Base-by-base conservation (phyloP, 176 grass and related monocot species). In the Oryza punctata region DNA sequence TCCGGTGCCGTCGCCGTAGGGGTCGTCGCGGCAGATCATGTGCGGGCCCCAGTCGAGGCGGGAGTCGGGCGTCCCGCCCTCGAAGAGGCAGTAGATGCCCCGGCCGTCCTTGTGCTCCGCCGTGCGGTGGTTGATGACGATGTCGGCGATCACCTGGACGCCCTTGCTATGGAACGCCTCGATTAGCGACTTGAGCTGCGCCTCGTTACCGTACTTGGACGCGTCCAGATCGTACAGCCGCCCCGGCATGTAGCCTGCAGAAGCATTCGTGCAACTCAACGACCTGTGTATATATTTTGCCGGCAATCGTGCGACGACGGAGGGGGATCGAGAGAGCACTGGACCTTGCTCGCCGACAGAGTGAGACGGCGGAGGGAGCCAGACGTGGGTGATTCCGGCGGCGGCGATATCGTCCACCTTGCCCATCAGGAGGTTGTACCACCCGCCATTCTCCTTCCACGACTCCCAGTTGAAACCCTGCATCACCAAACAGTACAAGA, bases 391-490 rank as follows among this genome's bases (percentile, higher is more conserved):
- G 82, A 94, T 60, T 44, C 95, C 84, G 23, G 88, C 85, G 16
- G 72, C 88, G 66, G 88, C 88, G 66, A 97, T 87, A 72, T 91
- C 88, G 7, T 88, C 66, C 9, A 94, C 88, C 80, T 94, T 89
- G 75, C 74, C 38, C 83, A 82, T 92, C 44, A 97, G 63, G 54
- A 77, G 72, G 75, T 91, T 94, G 50, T 97, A 94, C 90, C 89
- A 94, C 1, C 94, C 90, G 2, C 92, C 94, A 41, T 91, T 77
- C 65, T 97, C 89, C 80, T 83, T 97, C 92, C 90, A 97, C 18
- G 92, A 94, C 40, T 97, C 95, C 95, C 95, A 97, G 78, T 94
- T 97, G 84, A 97, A 97, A 12, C 92, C 95, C 92, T 97, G 82
- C 28, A 5, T 2, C 28, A 3, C 3, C 19, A 29, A 33, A 32